phyloP scores from a whole-genome alignment of 345 rosid genomes.

The Dipteronia dyeriana region DNA sequence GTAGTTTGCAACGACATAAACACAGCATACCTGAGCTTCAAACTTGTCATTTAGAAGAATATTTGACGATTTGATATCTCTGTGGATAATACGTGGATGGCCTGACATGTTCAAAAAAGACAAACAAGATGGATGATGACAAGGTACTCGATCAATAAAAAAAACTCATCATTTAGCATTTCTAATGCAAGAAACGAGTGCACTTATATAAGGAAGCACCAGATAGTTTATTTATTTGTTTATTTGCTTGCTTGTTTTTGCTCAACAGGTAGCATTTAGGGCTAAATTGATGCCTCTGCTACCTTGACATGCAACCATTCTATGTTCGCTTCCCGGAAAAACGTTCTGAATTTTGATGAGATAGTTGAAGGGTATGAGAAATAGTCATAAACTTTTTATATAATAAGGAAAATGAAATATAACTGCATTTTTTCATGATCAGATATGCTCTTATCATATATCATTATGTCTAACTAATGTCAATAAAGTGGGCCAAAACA shows the following conservation, averaged over 20 bases:
- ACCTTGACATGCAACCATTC: constrained; percentile 3
- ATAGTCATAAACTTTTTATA: not conserved
- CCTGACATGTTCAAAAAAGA: constrained; percentile 42
- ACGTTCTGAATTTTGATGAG: not conserved
- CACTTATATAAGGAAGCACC: constrained; percentile 1
- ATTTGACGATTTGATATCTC: constrained; percentile 96
- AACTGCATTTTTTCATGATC: not conserved
- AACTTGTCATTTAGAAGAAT: constrained; percentile 90
- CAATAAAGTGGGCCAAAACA: not conserved
- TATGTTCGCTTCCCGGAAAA: not conserved
- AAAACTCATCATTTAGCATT: not conserved
- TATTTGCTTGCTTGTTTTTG: not conserved
- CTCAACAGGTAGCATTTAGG: not conserved
- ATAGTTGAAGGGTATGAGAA: not conserved
- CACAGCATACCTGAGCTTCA: constrained; percentile 65
- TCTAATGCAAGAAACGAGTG: not conserved
- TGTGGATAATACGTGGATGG: constrained; percentile 91
- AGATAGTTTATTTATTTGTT: not conserved
- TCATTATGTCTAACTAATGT: not conserved
- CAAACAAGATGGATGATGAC: constrained; percentile 6
- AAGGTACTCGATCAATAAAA: not conserved
- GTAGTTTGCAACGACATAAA: constrained; percentile 14
- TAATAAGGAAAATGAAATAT: not conserved
- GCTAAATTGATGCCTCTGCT: constrained; percentile 2
- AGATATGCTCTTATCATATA: not conserved